Percentiles rank a stretch among this genome's conserved stretches.
These are phyloP conservation scores for Microstroma glucosiphilum DNA, from an alignment of 1,284 basidiomycete species.

Conservation along the genomic window DNA sequence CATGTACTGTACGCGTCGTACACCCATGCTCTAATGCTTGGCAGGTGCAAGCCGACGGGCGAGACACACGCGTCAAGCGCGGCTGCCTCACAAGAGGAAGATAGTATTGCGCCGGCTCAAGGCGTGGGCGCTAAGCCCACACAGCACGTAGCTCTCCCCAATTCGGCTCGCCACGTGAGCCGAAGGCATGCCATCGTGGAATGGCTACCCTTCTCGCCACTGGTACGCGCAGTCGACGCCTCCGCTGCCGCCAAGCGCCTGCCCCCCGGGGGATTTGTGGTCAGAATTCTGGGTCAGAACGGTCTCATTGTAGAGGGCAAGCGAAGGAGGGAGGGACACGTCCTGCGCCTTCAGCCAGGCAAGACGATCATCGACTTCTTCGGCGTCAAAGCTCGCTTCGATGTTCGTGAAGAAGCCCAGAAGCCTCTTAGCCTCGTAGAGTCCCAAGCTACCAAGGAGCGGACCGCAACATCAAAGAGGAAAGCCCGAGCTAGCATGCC, in stretches of 20 bases:
- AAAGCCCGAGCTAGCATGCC: not conserved
- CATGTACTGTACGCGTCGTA: slow-evolving; percentile 4
- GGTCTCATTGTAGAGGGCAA: slow-evolving; percentile 45
- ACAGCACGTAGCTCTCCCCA: slow-evolving; percentile 34
- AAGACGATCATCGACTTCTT: slow-evolving; percentile 39
- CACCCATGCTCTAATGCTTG: slow-evolving; percentile 8
- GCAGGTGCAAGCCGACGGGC: slow-evolving; percentile 7
- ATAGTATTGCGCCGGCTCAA: too few species aligned
- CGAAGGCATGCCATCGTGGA: slow-evolving; percentile 45
- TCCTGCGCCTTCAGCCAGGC: slow-evolving; percentile 33
- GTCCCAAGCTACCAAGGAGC: not conserved
- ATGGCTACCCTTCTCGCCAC: slow-evolving; percentile 42
- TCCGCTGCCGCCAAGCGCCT: slow-evolving; percentile 10
- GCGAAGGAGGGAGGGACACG: slow-evolving; percentile 38
- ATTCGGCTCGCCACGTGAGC: slow-evolving; percentile 40
- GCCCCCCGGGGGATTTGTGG: slow-evolving; percentile 32
- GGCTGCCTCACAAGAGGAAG: not conserved
- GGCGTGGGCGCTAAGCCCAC: slow-evolving; percentile 26
- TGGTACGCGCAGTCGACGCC: not conserved
- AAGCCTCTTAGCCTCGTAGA: slow-evolving; percentile 6
- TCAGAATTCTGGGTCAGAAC: slow-evolving; percentile 46
- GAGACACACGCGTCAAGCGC: not conserved
- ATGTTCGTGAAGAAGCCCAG: slow-evolving; percentile 8
- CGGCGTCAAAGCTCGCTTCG: slow-evolving; percentile 30
- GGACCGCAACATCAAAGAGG: slow-evolving; percentile 2